Evolutionary conservation across 805 yeast genomes (phyloP).

Genomic region (Myxozyma kluyveri): DNA sequence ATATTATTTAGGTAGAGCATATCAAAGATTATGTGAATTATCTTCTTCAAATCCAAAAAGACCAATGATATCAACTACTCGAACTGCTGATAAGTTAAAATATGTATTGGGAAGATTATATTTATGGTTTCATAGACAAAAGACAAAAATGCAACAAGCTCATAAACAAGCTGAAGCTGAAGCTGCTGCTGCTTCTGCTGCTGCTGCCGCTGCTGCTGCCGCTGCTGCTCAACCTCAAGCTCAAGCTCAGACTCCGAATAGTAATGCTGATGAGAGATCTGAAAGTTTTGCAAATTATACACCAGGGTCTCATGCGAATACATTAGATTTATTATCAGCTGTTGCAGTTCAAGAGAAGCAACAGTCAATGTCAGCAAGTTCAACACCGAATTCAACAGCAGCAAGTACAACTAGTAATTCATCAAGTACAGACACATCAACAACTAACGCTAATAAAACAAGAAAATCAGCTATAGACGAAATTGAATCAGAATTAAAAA

Average conservation of each 20-base stretch:
- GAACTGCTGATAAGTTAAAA: constrained; percentile 8
- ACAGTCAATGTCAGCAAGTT: neutral
- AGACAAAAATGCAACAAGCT: neutral
- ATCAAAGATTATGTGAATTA: constrained; percentile 5
- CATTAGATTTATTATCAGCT: constrained; percentile 14
- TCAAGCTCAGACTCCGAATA: neutral
- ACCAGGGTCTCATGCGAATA: constrained; percentile 1
- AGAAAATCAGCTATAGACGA: neutral
- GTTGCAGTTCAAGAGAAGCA: constrained; percentile 13
- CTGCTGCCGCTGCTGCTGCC: neutral
- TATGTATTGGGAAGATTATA: constrained; percentile 16
- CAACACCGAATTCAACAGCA: neutral
- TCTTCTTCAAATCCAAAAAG: constrained; percentile 1
- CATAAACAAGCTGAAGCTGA: neutral
- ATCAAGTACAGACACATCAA: neutral
- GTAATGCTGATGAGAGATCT: too few species aligned
- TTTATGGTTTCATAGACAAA: constrained; percentile 13
- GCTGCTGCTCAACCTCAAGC: neutral
- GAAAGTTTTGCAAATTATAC: neutral
- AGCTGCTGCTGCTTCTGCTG: neutral
- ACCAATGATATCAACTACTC: neutral
- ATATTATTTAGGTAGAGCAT: constrained; percentile 18
- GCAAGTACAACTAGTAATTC: neutral
- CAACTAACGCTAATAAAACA: neutral
- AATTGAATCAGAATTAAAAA: constrained; percentile 11